Evolutionary conservation across 2,329 filamentous ascomycete species (phyloP), one percentile per base, ranked within the genome.

Genomic region (Epichloe bromicola): DNA sequence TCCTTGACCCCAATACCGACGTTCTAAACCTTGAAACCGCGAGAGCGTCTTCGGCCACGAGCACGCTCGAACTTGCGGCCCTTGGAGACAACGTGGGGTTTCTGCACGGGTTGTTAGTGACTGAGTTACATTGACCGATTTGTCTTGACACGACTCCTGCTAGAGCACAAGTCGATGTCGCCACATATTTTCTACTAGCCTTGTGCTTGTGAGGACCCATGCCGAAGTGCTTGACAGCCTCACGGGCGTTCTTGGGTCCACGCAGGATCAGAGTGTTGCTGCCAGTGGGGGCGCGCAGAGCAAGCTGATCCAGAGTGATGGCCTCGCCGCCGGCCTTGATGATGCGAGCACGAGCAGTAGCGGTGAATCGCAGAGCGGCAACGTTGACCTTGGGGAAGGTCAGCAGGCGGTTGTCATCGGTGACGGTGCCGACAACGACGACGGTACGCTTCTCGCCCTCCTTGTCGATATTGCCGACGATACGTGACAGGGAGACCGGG

Each of bases 1-100:
- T 37, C 20, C 34, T 47, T 51, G 57, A 58, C 58, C 57, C 55
- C 51, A 52, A 57, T 53, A 33, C 54, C 52, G 58, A 55, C 58
- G 60, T 72, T 71, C 88, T 95, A 98, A 72, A 98, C 93, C 89
- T 98, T 98, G 90, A 98, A 98, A 82, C 94, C 93, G 69, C 87
- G 83, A 67, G 90, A 97, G 73, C 89, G 81, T 85, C 93, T 94
- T 77, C 93, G 90, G 75, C 93, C 94, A 93, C 93, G 90, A 68
- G 90, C 93, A 68, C 83, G 82, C 85, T 98, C 94, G 80, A 98
- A 98, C 82, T 98, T 98, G 77, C 93, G 86, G 69, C 94, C 94
- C 87, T 98, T 98, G 80, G 88, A 95, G 75, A 88, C 82, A 68
- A 98, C 82, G 65, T 95, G 87, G 63, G 91, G 91, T 83, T 96